A percentile compares a stretch with the other conserved stretches of the same genome.
Conservation (phyloP, 2,329 filamentous ascomycete species). For the Alternaria postmessia region DNA sequence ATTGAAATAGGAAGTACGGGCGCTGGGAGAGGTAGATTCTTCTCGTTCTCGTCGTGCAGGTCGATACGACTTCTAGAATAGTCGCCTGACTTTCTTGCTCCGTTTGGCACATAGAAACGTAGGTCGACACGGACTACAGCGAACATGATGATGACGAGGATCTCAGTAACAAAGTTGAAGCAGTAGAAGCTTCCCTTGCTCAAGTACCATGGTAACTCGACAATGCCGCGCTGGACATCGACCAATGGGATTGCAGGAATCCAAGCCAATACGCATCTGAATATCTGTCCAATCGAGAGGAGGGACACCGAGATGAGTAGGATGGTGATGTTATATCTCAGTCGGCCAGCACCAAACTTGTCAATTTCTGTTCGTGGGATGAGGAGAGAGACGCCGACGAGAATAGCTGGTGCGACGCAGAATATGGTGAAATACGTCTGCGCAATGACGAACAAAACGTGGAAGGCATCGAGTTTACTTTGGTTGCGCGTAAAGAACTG, state of each 20-base stretch:
- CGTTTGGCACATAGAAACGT: constrained; percentile 78
- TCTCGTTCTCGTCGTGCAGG: constrained; percentile 33
- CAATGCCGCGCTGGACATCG: constrained; percentile 53
- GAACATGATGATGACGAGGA: constrained; percentile 73
- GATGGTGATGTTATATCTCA: constrained; percentile 72
- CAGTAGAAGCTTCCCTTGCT: constrained; percentile 77
- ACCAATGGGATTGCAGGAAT: constrained; percentile 56
- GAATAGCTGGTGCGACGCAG: constrained; percentile 70
- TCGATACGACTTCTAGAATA: constrained; percentile 36
- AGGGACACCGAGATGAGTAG: constrained; percentile 65
- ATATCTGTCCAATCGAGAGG: constrained; percentile 74
- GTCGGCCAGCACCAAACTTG: constrained; percentile 74
- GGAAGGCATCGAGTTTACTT: constrained; percentile 62
- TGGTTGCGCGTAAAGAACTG: constrained; percentile 71
- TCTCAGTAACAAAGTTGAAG: constrained; percentile 80
- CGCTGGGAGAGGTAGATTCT: constrained; percentile 26
- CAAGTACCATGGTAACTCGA: constrained; percentile 70
- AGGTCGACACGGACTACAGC: constrained; percentile 74
- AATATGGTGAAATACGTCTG: constrained; percentile 69
- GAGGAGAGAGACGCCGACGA: constrained; percentile 60
- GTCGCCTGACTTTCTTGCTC: constrained; percentile 60
- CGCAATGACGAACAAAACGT: constrained; percentile 71
- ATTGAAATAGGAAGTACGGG: constrained; percentile 16
- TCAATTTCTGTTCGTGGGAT: constrained; percentile 53
- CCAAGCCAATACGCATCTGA: constrained; percentile 70